These are phyloP conservation scores for Pseudozyma thailandica DNA, from an alignment of 1,284 basidiomycete genomes.

Conservation along the genomic window DNA sequence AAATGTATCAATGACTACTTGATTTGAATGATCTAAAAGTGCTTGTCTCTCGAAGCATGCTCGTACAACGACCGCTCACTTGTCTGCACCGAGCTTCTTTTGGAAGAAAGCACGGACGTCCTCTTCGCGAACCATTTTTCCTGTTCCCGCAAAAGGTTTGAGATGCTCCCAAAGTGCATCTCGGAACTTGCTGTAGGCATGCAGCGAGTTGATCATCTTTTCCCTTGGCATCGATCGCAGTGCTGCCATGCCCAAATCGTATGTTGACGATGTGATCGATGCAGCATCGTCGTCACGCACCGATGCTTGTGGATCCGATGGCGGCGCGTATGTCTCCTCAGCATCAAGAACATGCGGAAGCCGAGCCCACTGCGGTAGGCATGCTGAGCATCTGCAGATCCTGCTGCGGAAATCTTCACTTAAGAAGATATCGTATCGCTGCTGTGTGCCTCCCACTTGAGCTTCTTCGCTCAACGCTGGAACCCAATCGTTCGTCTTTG, in stretches of 20 bases:
- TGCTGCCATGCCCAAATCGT: conserved; percentile 69
- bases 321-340: conserved; percentile 68
- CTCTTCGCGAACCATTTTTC: conserved; percentile 66
- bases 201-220: conserved; percentile 68
- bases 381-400: conserved; percentile 67
- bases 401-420: conserved; percentile 65
- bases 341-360: conserved; percentile 67
- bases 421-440: conserved; percentile 63
- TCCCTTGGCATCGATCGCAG: conserved; percentile 67
- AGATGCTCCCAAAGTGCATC: conserved; percentile 68
- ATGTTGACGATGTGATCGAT: conserved; percentile 60
- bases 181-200: conserved; percentile 66
- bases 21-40: too few relatives aligned
- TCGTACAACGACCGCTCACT: too few relatives aligned
- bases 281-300: conserved; percentile 53
- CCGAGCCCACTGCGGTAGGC: conserved; percentile 30
- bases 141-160: conserved; percentile 67
- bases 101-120: conserved; percentile 67
- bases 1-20: too few relatives aligned
- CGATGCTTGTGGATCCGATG: conserved; percentile 44
- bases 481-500: conserved; percentile 32
- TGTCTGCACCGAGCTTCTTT: conserved; percentile 40
- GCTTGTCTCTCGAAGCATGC: neutral
- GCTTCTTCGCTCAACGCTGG: conserved; percentile 27
- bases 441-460: neutral